A percentile compares a stretch with the other conserved stretches of the same genome.
Evolutionary conservation across 2,329 filamentous ascomycete genomes (phyloP).

Genomic region (Colletotrichum chrysophilum): DNA sequence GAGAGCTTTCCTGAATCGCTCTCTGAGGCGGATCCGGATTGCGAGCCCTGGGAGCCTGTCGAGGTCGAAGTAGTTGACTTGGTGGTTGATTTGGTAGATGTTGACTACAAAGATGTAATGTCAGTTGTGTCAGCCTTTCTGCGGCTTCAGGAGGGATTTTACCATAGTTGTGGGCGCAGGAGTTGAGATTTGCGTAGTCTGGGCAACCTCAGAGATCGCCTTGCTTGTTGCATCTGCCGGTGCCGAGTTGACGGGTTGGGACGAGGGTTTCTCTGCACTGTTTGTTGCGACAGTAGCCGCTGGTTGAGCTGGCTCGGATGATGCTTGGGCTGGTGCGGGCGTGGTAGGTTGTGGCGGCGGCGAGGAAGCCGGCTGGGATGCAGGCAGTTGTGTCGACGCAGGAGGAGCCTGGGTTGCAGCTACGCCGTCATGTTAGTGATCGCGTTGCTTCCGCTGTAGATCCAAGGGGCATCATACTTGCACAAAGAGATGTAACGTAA

Average conservation of each 20-base stretch:
- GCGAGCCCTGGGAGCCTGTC: constrained; percentile 5
- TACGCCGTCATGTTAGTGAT: background rate
- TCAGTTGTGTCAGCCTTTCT: background rate
- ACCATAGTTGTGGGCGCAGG: constrained; percentile 12
- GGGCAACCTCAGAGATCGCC: background rate
- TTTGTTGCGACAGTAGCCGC: background rate
- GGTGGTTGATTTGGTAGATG: background rate
- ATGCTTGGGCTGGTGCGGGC: background rate
- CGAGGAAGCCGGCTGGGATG: background rate
- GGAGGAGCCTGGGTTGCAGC: constrained; percentile 1
- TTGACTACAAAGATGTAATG: background rate
- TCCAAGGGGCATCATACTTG: constrained; percentile 26
- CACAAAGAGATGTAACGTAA: constrained; percentile 31
- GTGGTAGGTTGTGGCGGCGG: background rate
- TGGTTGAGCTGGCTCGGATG: background rate
- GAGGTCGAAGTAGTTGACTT: constrained; percentile 15
- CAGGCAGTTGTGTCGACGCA: background rate
- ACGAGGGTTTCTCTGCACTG: background rate
- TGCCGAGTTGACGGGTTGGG: background rate
- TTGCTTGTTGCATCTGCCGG: background rate
- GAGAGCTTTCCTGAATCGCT: background rate
- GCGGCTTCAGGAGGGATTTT: background rate
- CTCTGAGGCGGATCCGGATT: background rate
- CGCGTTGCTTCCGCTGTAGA: background rate
- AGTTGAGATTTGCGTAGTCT: constrained; percentile 21